phyloP scores from a whole-genome alignment of 2,329 filamentous ascomycete genomes.

The Pestalotiopsis sp. region DNA sequence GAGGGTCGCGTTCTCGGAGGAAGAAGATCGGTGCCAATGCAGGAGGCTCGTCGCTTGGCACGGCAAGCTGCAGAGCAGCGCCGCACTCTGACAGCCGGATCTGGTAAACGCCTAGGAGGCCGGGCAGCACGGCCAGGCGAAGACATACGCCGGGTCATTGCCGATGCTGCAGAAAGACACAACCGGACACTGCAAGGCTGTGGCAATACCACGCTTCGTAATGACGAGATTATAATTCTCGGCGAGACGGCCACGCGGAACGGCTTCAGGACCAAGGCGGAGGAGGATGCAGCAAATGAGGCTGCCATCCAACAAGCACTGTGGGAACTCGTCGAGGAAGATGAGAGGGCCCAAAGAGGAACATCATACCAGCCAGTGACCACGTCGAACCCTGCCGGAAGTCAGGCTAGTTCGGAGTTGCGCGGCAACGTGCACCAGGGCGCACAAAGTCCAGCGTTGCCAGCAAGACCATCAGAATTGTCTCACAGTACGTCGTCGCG shows the following conservation, averaged over 20 bases:
- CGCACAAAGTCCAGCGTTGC: background rate
- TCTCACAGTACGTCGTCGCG: background rate
- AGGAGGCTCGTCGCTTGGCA: conserved; percentile 76
- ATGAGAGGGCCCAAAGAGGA: conserved; percentile 62
- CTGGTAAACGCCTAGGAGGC: conserved; percentile 76
- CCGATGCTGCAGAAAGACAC: conserved; percentile 70
- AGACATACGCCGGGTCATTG: conserved; percentile 74
- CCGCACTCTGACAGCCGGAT: conserved; percentile 57
- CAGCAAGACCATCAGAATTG: background rate
- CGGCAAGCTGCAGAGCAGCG: conserved; percentile 75
- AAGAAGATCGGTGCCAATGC: conserved; percentile 56
- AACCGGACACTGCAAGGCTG: conserved; percentile 73
- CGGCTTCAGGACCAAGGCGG: conserved; percentile 81
- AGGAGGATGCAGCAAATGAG: conserved; percentile 89
- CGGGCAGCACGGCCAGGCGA: conserved; percentile 52
- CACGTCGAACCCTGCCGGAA: conserved; percentile 53
- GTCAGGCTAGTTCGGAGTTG: conserved; percentile 21
- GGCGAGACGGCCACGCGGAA: conserved; percentile 66
- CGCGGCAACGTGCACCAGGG: conserved; percentile 17
- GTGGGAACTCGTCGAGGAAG: conserved; percentile 85
- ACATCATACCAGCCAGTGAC: conserved; percentile 52
- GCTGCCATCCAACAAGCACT: conserved; percentile 82
- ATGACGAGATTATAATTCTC: conserved; percentile 67
- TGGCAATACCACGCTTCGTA: conserved; percentile 69
- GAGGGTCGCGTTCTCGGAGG: conserved; percentile 76